Evolutionary conservation across 2,329 filamentous ascomycete genomes (phyloP).

Genomic region (Huntiella abstrusa): DNA sequence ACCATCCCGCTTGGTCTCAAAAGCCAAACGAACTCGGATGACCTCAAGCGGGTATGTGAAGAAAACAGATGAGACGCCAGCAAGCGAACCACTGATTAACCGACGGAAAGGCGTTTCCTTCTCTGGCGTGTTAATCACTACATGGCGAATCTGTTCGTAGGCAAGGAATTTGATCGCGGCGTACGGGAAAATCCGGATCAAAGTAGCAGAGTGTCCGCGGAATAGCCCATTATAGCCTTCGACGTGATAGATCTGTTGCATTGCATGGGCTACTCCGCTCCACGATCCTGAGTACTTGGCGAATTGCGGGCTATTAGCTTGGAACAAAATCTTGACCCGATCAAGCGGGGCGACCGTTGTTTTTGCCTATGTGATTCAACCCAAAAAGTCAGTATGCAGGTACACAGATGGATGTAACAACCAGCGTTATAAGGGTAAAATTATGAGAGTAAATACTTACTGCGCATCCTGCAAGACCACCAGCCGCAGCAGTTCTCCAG

Average conservation of each 20-base stretch:
- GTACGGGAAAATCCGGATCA: slow-evolving; percentile 91
- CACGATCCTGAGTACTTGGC: slow-evolving; percentile 82
- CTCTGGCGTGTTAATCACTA: slow-evolving; percentile 50
- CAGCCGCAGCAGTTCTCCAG: slow-evolving; percentile 65
- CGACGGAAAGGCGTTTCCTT: slow-evolving; percentile 69
- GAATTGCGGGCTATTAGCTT: slow-evolving; percentile 85
- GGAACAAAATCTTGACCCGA: slow-evolving; percentile 96
- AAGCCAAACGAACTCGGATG: slow-evolving; percentile 78
- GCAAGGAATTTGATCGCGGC: slow-evolving; percentile 95
- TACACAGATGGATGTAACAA: not conserved
- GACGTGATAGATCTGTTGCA: slow-evolving; percentile 60
- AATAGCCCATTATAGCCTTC: slow-evolving; percentile 66
- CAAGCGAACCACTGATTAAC: slow-evolving; percentile 52
- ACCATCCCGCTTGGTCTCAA: slow-evolving; percentile 66
- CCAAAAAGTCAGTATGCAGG: slow-evolving; percentile 10
- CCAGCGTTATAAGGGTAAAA: not conserved
- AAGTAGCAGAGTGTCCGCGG: slow-evolving; percentile 82
- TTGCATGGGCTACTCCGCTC: slow-evolving; percentile 63
- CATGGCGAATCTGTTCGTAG: slow-evolving; percentile 81
- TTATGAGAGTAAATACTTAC: slow-evolving; percentile 30
- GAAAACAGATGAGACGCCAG: slow-evolving; percentile 81
- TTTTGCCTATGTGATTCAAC: slow-evolving; percentile 51
- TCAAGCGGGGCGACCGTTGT: slow-evolving; percentile 90
- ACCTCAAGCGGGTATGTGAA: slow-evolving; percentile 92
- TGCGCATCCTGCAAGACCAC: slow-evolving; percentile 78